A percentile compares a stretch with the other conserved stretches of the same genome.
These are phyloP conservation scores for Cyberlindnera galapagoensis DNA, from an alignment of 805 yeast species.

Conservation along the genomic window DNA sequence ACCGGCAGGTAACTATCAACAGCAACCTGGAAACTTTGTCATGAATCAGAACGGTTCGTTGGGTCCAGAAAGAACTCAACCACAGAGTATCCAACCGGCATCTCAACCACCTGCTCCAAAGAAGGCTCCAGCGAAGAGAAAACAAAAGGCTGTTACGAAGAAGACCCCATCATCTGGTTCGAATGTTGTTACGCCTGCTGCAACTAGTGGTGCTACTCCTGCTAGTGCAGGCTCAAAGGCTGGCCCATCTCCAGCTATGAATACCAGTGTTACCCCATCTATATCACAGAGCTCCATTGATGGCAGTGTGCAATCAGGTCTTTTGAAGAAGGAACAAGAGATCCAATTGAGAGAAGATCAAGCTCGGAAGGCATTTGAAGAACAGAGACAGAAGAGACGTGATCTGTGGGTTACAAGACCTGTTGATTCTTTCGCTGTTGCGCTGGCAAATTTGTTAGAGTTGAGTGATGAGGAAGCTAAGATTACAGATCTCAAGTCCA, in stretches of 20 bases:
- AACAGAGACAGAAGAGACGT: constrained; percentile 17
- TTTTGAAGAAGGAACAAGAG: constrained; percentile 23
- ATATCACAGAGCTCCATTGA: not conserved
- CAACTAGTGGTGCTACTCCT: constrained; percentile 6
- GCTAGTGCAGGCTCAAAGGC: constrained; percentile 5
- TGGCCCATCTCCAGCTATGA: constrained; percentile 2
- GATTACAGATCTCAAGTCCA: constrained; percentile 16
- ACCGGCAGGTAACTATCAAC: too few relatives aligned
- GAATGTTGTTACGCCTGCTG: constrained; percentile 6
- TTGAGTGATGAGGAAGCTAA: constrained; percentile 22
- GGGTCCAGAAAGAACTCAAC: not conserved
- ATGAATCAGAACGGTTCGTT: too few relatives aligned
- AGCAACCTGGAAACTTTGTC: too few relatives aligned
- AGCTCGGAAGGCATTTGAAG: constrained; percentile 12
- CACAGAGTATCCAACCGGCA: constrained; percentile 1
- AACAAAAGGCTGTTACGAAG: constrained; percentile 10
- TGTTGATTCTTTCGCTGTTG: constrained; percentile 21
- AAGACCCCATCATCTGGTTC: constrained; percentile 7
- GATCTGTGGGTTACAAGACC: constrained; percentile 18
- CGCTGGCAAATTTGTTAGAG: constrained; percentile 22
- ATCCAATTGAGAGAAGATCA: constrained; percentile 15
- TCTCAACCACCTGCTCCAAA: constrained; percentile 7
- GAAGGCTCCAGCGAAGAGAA: constrained; percentile 14
- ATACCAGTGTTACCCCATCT: not conserved
- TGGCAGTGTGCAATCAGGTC: constrained; percentile 11